Conservation (phyloP, 345 rosid genomes). For the Melastoma malabathricum region DNA sequence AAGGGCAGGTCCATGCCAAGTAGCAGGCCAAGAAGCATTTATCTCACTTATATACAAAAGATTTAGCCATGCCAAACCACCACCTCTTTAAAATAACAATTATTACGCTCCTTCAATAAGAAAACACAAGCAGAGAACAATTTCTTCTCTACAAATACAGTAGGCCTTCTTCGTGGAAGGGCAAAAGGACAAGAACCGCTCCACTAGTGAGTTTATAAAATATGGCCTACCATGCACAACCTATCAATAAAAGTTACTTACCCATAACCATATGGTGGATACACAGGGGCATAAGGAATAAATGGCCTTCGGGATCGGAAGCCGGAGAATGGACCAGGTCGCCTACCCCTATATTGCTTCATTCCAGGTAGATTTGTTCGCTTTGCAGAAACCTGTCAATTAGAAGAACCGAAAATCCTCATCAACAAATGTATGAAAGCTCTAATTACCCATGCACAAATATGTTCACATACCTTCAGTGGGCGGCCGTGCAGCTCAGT, state of each 20-base stretch:
- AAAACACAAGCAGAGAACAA: too few relatives aligned
- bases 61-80: too few relatives aligned
- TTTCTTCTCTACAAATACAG: too few relatives aligned
- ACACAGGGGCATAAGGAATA: slow-evolving; percentile 52
- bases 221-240: neutral
- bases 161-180: too few relatives aligned
- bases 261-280: slow-evolving; percentile 72
- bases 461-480: slow-evolving; percentile 45
- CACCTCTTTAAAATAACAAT: too few relatives aligned
- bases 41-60: too few relatives aligned
- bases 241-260: slow-evolving; percentile 10
- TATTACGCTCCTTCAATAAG: too few relatives aligned
- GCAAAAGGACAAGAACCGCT: too few relatives aligned
- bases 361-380: slow-evolving; percentile 92
- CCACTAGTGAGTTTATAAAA: neutral
- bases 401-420: slow-evolving; percentile 6
- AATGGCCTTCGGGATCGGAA: slow-evolving; percentile 82
- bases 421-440: neutral
- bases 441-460: neutral
- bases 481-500: slow-evolving; percentile 96
- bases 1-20: too few relatives aligned
- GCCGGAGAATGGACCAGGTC: slow-evolving; percentile 34
- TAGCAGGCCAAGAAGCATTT: too few relatives aligned
- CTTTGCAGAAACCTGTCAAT: slow-evolving; percentile 80
- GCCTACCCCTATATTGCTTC: slow-evolving; percentile 92